A percentile compares a stretch with the other conserved stretches of the same genome.
phyloP scores from a whole-genome alignment of 73 alveolate species.

The Tetrahymena malaccensis region DNA sequence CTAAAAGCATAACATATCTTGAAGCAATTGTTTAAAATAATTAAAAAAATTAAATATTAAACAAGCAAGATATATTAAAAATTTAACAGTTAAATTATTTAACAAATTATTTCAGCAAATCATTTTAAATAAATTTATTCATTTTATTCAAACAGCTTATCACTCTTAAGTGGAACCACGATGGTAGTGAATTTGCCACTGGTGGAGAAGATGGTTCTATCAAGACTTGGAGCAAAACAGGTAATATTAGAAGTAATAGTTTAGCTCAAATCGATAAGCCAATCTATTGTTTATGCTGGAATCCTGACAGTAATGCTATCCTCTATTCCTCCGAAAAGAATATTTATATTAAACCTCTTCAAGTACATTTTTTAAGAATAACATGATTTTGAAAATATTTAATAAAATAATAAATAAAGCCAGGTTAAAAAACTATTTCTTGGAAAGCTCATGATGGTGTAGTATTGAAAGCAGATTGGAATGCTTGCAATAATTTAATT shows the following conservation, averaged over 20 bases:
- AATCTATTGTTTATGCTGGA: conserved; percentile 81
- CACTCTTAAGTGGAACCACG: conserved; percentile 86
- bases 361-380: background rate
- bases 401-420: conserved; percentile 1
- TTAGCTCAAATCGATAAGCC: conserved; percentile 76
- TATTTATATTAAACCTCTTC: conserved; percentile 74
- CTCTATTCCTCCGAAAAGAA: conserved; percentile 80
- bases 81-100: background rate
- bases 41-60: too few species aligned
- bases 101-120: background rate
- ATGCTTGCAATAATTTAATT: conserved; percentile 85
- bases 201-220: conserved; percentile 95
- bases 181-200: conserved; percentile 91
- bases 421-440: conserved; percentile 79
- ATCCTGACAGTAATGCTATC: conserved; percentile 82
- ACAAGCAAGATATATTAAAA: background rate
- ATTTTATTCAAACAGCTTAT: conserved; percentile 29
- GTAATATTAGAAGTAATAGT: conserved; percentile 76
- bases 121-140: background rate
- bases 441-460: conserved; percentile 97
- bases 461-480: conserved; percentile 91
- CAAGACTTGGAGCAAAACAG: conserved; percentile 90
- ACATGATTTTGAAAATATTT: background rate
- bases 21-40: background rate
- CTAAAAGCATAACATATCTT: too few species aligned